Percentiles rank a stretch among this genome's conserved stretches.
Evolutionary conservation across 2,329 filamentous ascomycete genomes (phyloP).

Genomic region (Apiospora hydei): DNA sequence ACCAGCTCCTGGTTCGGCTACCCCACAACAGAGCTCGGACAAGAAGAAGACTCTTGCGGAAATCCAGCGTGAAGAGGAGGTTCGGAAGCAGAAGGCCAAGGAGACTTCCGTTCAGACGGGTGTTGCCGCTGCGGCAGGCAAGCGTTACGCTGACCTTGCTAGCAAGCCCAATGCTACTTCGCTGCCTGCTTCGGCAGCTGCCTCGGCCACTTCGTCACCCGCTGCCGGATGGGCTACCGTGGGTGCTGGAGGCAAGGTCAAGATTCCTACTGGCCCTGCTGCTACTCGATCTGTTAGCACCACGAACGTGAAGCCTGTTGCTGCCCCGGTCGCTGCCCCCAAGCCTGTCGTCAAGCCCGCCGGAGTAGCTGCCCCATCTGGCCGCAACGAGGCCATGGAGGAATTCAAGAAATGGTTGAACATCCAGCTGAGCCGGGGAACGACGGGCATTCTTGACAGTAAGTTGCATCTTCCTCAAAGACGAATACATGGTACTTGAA

Average conservation of each 20-base stretch:
- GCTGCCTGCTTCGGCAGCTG: conserved; percentile 48
- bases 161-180: conserved; percentile 66
- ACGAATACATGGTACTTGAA: neutral
- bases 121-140: conserved; percentile 64
- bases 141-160: conserved; percentile 94
- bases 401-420: conserved; percentile 96
- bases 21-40: conserved; percentile 45
- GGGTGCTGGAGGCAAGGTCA: conserved; percentile 90
- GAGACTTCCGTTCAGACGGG: conserved; percentile 57
- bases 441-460: conserved; percentile 60
- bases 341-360: conserved; percentile 58
- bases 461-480: conserved; percentile 43
- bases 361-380: conserved; percentile 52
- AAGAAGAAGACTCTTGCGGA: conserved; percentile 92
- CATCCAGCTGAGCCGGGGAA: conserved; percentile 78
- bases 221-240: conserved; percentile 90
- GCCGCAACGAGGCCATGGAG: conserved; percentile 71
- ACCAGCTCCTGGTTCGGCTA: conserved; percentile 38
- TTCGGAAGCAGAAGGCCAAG: conserved; percentile 78
- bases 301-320: conserved; percentile 47
- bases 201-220: conserved; percentile 49
- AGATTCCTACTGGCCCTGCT: conserved; percentile 70
- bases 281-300: conserved; percentile 55
- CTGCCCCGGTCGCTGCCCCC: conserved; percentile 42
- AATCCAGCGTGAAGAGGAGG: conserved; percentile 96